These are phyloP conservation scores for Fusarium xylarioides DNA, from an alignment of 2,329 filamentous ascomycete species.

Conservation along the genomic window DNA sequence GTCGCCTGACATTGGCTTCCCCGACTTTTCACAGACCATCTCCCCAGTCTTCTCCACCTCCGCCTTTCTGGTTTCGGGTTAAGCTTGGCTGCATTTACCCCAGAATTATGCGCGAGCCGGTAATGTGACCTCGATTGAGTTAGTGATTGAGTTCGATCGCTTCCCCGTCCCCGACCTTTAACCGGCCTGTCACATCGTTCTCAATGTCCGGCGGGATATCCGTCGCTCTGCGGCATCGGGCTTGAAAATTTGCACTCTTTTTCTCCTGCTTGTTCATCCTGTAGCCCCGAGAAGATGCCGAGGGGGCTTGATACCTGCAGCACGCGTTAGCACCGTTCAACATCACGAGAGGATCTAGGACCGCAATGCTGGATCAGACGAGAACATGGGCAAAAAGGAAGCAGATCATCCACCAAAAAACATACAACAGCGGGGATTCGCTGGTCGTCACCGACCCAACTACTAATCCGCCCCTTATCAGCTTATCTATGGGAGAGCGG, in stretches of 20 bases:
- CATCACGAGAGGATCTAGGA: not conserved
- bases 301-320: not conserved
- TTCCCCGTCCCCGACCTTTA: not conserved
- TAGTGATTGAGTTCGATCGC: not conserved
- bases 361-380: accelerated
- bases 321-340: not conserved
- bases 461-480: not conserved
- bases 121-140: not conserved
- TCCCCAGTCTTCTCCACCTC: conserved; percentile 4
- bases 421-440: not conserved
- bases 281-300: not conserved
- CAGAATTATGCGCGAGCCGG: not conserved
- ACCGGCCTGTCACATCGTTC: not conserved
- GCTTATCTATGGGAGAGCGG: not conserved
- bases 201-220: not conserved
- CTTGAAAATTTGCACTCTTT: not conserved
- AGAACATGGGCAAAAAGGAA: not conserved
- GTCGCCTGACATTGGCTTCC: not conserved
- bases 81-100: conserved; percentile 3
- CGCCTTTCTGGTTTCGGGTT: not conserved
- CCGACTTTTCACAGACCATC: not conserved
- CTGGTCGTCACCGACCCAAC: not conserved
- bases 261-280: accelerated
- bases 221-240: not conserved
- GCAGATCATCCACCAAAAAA: not conserved